Evolutionary conservation across 352 stramenopile species (phyloP), one percentile per base, ranked within the genome.

Genomic region (Phytophthora sansomeana): DNA sequence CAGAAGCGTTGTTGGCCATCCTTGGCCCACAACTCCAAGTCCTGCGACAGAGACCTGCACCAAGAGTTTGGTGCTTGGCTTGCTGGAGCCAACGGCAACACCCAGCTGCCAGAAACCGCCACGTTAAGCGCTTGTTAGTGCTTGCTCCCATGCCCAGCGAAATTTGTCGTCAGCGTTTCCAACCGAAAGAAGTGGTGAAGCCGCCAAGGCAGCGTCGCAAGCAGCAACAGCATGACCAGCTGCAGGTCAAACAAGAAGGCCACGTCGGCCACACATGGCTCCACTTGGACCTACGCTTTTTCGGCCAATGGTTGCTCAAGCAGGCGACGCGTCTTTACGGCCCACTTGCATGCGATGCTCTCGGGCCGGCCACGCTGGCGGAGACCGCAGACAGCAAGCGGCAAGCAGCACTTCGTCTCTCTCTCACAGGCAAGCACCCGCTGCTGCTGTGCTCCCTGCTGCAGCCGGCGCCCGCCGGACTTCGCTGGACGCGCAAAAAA

Each of bases 201-300:
- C 49, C 17, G 13, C 17, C 13, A 30, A 11, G n/a, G 16, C 24
- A 24, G 47, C n/a, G 48, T 8, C 8, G 32, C 32, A 38, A 38
- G 9, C 32, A 38, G 32, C 32, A 38, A 6, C 32, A 38, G 14
- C 4, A 38, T 4, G 32, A 42, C 3, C 36, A 24, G 16, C 5
- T 10, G 9, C 39, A 19, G 4, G 29, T 5, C 41, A 30, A 50
- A 55, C 9, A 24, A 17, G 33, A 19, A 10, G 48, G 38, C 30
- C 47, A 66, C 48, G 48, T 60, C 48, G 48, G 39, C 58, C 55
- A 56, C 59, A 55, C 50, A 35, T 55, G 49, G 30, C 61, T 61
- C 48, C 42, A 13, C 41, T 56, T 62, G n/a, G 50, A 62, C 50
- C 42, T 62, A 67, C 59, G 56, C 50, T 55, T 67, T 54, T 58